Evolutionary conservation across 768 basidiomycete genomes (phyloP), one percentile per base, ranked within the genome.

Genomic region (Podaxis sp.): DNA sequence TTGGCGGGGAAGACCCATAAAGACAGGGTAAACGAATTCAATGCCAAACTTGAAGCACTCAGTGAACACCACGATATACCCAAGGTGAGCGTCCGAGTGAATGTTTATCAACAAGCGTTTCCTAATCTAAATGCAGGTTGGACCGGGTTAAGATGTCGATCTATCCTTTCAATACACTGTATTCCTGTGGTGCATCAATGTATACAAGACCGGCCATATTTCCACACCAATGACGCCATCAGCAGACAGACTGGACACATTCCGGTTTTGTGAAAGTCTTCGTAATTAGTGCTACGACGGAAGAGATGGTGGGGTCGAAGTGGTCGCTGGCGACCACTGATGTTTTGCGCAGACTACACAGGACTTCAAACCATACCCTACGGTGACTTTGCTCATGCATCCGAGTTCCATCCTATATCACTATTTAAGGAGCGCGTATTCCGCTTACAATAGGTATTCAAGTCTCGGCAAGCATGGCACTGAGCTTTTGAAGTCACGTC

Each of bases 61-160:
- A 91, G 90, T 72, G 93, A 95, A 76, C 94, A 95, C 80, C 91
- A 96, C 73, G 93, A 95, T 72, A 94, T 95, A 68, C 93, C 93
- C 42, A 95, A 95, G 83, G 92, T 88, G 70, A 62, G 64, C 46
- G 16, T 59, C 50, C 56, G 18, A 63, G 48, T 28, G 37, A 46
- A 47, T 48, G 28, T 16, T 60, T 57, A 23, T 16, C 42, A 61
- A 6, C 23, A 27, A 11, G 46, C 50, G 35, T 62, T 67, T 37
- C 40, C 40, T 38, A 54, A 32, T 32, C 64, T 63, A 61, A 54
- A 50, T 50, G 16, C 44, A 93, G 91, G 91, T 93, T 71, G 91
- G 91, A 62, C 91, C 91, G 48, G 91, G 91, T 76, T 93, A 87
- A 91, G 67, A 76, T 0, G 62, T 61, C 67, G 27, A 48, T 48